Conservation (phyloP, 2,329 filamentous ascomycete species). For the Alternaria longipes region DNA sequence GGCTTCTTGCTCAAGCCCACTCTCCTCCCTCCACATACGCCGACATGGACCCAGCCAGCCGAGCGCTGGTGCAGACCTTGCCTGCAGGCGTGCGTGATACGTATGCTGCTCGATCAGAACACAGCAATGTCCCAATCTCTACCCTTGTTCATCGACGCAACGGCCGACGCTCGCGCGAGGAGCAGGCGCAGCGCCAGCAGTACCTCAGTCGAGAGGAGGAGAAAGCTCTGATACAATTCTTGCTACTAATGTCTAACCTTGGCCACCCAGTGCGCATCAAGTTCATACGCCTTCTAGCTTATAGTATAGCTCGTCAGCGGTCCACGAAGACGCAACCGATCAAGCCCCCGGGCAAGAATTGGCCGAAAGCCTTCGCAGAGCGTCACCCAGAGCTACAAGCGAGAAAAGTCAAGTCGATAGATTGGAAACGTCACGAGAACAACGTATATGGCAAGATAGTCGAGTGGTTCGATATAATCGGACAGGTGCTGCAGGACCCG, state of each 20-base stretch:
- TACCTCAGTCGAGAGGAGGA: not conserved
- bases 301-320: no score
- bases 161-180: not conserved
- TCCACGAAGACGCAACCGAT: not conserved
- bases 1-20: no score
- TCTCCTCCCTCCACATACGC: no score
- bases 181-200: not conserved
- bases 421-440: not conserved
- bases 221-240: not conserved
- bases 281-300: not conserved
- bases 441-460: not conserved
- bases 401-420: not conserved
- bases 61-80: not conserved
- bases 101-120: conserved; percentile 7
- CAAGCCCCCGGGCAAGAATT: not conserved
- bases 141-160: conserved; percentile 8
- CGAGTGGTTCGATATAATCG: not conserved
- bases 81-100: not conserved
- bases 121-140: not conserved
- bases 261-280: not conserved
- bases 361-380: not conserved
- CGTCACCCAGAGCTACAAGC: not conserved
- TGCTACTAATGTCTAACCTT: not conserved
- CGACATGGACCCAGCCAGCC: not conserved
- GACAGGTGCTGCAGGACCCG: not conserved